Base-by-base conservation (phyloP, 2,329 filamentous ascomycete species). In the Pyrenophora teres region DNA sequence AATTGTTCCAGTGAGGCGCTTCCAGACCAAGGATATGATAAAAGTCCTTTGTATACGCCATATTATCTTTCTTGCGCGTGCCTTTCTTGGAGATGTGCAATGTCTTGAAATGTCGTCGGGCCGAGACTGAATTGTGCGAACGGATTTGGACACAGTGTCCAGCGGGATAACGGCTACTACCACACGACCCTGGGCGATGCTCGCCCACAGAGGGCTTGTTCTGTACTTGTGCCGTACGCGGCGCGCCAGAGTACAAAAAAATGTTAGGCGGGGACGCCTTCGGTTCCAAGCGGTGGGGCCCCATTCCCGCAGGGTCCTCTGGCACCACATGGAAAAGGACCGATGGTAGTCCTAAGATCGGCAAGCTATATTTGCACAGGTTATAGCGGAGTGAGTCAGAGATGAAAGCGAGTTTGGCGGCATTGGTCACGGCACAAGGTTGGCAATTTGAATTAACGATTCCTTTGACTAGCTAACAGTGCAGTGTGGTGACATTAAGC, bases 381-480 rank as follows among this genome's bases (percentile, higher is more conserved):
- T 35, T 38, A 31, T 13, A 6, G 25, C 25, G n/a, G 15, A 35
- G 19, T 27, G 25, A 45, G 15, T 40, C 42, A 47, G 27, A 44
- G 13, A 32, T 15, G 23, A 15, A 45, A n/a, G 16, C 7, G 6
- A 10, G 13, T 35, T 30, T 19, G 19, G 13, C 25, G 16, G 16
- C 4, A 25, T 7, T 6, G 16, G 27, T 46, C 46, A 51, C 47
- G n/a, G 25, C 45, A 43, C 19, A 15, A 25, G 13, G 23, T n/a
- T 15, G 16, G 7, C 16, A 40, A 10, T 33, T 56, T 66, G 62
- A 64, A 68, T 59, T 65, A 59, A 61, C 56, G 51, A 59, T 56
- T 65, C 58, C 60, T 65, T 67, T 49, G 59, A 57, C 63, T 66
- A 66, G 62, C 65, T 67, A 65, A 63, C 62, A 67, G 64, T 54